A percentile compares a stretch with the other conserved stretches of the same genome.
Evolutionary conservation across 2,329 filamentous ascomycete genomes (phyloP).

Genomic region (Whalleya microplaca): DNA sequence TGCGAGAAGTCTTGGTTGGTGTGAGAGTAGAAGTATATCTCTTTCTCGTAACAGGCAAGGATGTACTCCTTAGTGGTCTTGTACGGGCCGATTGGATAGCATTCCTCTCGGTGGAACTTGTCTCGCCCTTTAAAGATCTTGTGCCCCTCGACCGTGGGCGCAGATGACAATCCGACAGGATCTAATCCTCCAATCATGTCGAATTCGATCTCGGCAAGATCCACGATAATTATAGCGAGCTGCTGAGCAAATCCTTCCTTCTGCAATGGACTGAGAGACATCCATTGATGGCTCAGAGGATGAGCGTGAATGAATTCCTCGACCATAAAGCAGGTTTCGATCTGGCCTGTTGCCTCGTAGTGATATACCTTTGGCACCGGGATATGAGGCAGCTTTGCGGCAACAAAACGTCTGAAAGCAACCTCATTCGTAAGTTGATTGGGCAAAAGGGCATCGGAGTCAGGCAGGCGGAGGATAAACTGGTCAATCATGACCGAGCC

Average conservation of each 20-base stretch:
- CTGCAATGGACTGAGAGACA: neutral
- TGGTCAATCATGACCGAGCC: neutral
- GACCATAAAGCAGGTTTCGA: conserved; percentile 3
- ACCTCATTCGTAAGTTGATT: conserved; percentile 15
- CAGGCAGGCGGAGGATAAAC: conserved; percentile 13
- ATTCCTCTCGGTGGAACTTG: conserved; percentile 11
- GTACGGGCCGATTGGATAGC: conserved; percentile 16
- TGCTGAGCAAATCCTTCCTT: conserved; percentile 3
- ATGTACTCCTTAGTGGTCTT: conserved; percentile 15
- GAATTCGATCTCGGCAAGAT: conserved; percentile 8
- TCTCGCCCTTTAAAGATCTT: conserved; percentile 14
- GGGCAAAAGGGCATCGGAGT: conserved; percentile 1
- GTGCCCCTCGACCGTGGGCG: conserved; percentile 12
- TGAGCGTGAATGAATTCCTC: conserved; percentile 13
- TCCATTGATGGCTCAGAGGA: conserved; percentile 6
- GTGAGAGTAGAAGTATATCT: conserved; percentile 13
- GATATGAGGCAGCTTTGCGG: conserved; percentile 11
- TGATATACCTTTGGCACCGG: conserved; percentile 9
- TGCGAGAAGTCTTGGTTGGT: conserved; percentile 9
- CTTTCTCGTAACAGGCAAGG: conserved; percentile 12
- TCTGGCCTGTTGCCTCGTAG: conserved; percentile 4
- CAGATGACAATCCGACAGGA: neutral
- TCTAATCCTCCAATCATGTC: conserved; percentile 11
- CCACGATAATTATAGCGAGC: conserved; percentile 7
- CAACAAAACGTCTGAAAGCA: conserved; percentile 12